Conservation (phyloP, 2,329 filamentous ascomycete genomes). For the Monosporascus ibericus region DNA sequence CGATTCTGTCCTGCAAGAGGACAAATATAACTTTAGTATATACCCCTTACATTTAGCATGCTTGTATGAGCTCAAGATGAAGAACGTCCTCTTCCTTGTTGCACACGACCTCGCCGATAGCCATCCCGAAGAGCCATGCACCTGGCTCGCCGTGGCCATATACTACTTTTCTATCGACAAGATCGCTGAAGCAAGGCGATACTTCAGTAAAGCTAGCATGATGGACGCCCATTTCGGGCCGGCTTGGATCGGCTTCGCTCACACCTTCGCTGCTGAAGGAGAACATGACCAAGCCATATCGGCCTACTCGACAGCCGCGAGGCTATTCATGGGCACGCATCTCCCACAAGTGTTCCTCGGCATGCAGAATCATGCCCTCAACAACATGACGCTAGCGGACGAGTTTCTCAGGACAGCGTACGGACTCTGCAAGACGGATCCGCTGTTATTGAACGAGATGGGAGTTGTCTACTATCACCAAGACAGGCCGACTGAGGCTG, state of each 20-base stretch:
- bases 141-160: conserved; percentile 89
- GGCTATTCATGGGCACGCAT: conserved; percentile 94
- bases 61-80: conserved; percentile 79
- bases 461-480: conserved; percentile 96
- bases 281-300: conserved; percentile 98
- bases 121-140: conserved; percentile 83
- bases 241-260: conserved; percentile 97
- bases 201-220: conserved; percentile 95
- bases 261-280: conserved; percentile 95
- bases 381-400: conserved; percentile 88
- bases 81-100: conserved; percentile 84
- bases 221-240: conserved; percentile 97
- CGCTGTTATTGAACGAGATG: conserved; percentile 88
- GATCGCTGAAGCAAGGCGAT: conserved; percentile 87
- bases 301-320: conserved; percentile 90
- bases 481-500: conserved; percentile 67
- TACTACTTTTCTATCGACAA: conserved; percentile 90
- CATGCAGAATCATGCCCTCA: conserved; percentile 96
- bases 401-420: conserved; percentile 93
- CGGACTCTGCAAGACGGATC: conserved; percentile 74
- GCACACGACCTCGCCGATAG: conserved; percentile 89
- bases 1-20: conserved; percentile 70
- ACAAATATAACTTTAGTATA: conserved; percentile 83
- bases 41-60: conserved; percentile 91
- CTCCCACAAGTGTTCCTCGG: conserved; percentile 92